Evolutionary conservation across 78 protist species (phyloP).

Genomic region (Bigelowiella natans): DNA sequence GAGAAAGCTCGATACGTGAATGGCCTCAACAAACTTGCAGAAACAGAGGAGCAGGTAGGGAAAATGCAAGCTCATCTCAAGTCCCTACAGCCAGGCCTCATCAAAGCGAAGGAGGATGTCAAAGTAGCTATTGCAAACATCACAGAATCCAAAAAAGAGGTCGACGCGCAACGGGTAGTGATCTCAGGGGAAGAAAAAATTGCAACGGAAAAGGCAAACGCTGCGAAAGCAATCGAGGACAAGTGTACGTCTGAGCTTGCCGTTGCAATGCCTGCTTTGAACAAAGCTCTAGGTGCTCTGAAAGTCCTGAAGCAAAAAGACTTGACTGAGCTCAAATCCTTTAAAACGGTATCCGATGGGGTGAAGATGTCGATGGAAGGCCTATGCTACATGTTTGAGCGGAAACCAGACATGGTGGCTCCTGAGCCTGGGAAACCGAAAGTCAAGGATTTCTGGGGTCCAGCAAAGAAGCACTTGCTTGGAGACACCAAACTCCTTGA

Average conservation of each 20-base stretch:
- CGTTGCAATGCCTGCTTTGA: background rate
- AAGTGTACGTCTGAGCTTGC: background rate
- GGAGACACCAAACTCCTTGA: slow-evolving; percentile 8
- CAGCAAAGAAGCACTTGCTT: slow-evolving; percentile 8
- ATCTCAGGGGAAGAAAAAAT: background rate
- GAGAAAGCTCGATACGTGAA: background rate
- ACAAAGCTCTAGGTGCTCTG: background rate
- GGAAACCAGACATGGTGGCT: background rate
- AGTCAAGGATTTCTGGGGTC: background rate
- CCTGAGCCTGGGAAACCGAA: background rate
- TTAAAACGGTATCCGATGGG: background rate
- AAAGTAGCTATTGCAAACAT: background rate
- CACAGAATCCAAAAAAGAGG: background rate
- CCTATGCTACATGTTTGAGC: slow-evolving; percentile 1
- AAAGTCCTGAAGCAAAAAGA: background rate
- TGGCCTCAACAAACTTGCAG: slow-evolving; percentile 16
- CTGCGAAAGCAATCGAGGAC: slow-evolving; percentile 7
- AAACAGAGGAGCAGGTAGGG: background rate
- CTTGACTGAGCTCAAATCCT: background rate
- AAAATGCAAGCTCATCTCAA: slow-evolving; percentile 11
- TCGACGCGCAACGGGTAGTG: background rate
- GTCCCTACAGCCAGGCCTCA: slow-evolving; percentile 12
- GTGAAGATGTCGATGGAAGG: slow-evolving; percentile 8
- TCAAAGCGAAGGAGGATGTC: background rate
- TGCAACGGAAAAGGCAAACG: background rate